Base-by-base conservation (phyloP, 768 basidiomycete species). In the Trametes punicea region DNA sequence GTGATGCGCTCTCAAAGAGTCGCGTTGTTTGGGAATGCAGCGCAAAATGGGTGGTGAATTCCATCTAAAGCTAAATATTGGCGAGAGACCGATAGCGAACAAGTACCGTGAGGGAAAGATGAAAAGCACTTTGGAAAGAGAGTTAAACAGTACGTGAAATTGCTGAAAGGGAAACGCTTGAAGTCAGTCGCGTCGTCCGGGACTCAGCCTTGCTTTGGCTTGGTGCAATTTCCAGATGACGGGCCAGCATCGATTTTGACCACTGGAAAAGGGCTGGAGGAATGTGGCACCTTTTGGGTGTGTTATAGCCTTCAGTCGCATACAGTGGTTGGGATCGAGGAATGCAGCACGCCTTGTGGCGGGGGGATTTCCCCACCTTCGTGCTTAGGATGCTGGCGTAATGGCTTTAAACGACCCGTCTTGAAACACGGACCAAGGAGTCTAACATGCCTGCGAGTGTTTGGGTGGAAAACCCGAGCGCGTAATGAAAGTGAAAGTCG, bases 361-460 rank as follows among this genome's bases (percentile, higher is more conserved):
- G 74, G 78, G 76, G 77, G n/a, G n/a, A 69, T 72, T 76, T 71
- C 65, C 73, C 74, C 74, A 81, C 76, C 74, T 73, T 67, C 77
- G 76, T 79, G 80, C 79, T 81, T 80, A 81, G 82, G 82, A 84
- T 83, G 82, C 77, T 84, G 84, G 79, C 82, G 75, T 81, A 83
- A 84, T 84, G 82, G 82, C 82, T 81, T 83, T 83, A 81, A 84
- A 77, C 81, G 81, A 83, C 82, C 84, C 81, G 82, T 85, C 83
- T 85, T 85, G 84, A 85, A 85, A 85, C 83, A 84, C 81, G 82
- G 85, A 85, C 84, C 82, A 86, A 87, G 85, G 84, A 87, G 84
- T 86, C 83, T 83, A 87, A 84, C 85, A 83, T 84, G 79, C 81
- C 73, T 81, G 83, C 83, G 81, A 87, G 85, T 87, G 77, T 84